Base-by-base conservation (phyloP, 306 rosid genomes). In the Cucumis hystrix region DNA sequence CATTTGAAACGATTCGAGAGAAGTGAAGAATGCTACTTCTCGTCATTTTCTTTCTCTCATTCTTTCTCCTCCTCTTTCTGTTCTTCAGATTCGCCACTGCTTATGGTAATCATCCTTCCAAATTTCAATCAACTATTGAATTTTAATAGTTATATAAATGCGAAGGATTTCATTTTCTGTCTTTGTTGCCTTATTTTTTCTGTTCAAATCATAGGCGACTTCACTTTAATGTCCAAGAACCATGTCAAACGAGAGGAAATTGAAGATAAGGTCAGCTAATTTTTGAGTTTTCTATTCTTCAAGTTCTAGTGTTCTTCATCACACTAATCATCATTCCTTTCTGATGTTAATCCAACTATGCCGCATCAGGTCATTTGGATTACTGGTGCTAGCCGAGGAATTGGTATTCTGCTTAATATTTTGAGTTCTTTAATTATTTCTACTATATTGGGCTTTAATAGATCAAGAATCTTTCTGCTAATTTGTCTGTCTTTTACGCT, bases 351-450 rank as follows among this genome's bases (percentile, higher is more conserved):
- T 20, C 63, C 23, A 25, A 63, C 20, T 47, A 62, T 51, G 13
- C 76, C 82, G 28, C 69, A 84, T 63, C 86, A 94, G 97, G 97
- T 94, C 87, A 65, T 90, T 70, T 94, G 98, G 98, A 85, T 94
- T 75, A 92, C 97, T 60, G 98, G 98, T 75, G 97, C 97, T 67
- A 94, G 97, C 91, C 93, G 98, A 20, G 97, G 98, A 87, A 94
- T 94, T 75, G 98, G 97, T 91, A 89, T 63, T 76, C 35, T 67
- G 16, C 78, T 43, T 28, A 6, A 9, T 23, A 30, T 64, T 54
- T 21, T 23, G 55, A 57, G 60, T 67, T 77, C 11, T 45, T 69
- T 15, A 14, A 52, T 35, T 65, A 9, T 23, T 10, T 49, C 7
- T 62, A 14, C 68, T 62, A 16, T 71, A 49, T 49, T 49, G 25